phyloP scores from a whole-genome alignment of 208 protist genomes.

The Herpetomonas samuelpessoai region DNA sequence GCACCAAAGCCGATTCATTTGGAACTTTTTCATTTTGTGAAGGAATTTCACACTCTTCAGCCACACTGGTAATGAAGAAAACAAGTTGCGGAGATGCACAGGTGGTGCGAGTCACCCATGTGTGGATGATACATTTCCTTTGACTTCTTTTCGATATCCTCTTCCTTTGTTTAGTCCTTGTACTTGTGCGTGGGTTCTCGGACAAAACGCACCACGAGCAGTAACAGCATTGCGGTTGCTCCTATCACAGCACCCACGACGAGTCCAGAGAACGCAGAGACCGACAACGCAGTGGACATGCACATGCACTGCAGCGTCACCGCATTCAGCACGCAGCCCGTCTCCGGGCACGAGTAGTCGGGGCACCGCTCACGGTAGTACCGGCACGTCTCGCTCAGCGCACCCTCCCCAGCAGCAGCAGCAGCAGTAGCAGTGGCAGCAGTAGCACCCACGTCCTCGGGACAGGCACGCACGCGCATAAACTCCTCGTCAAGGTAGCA shows the following conservation, averaged over 20 bases:
- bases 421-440: conserved; percentile 12
- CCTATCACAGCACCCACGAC: too few relatives aligned
- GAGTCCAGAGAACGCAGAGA: background rate
- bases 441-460: conserved; percentile 1
- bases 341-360: conserved; percentile 16
- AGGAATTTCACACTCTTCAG: too few relatives aligned
- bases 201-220: background rate
- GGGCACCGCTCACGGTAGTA: conserved; percentile 23
- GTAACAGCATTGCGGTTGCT: background rate
- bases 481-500: conserved; percentile 15
- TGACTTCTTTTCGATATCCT: too few relatives aligned
- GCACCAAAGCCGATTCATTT: too few relatives aligned
- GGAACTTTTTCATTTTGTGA: too few relatives aligned
- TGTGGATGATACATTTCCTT: too few relatives aligned
- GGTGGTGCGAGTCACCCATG: too few relatives aligned
- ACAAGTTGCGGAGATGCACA: too few relatives aligned
- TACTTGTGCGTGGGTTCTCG: background rate
- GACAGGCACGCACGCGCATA: conserved; percentile 16
- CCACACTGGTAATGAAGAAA: too few relatives aligned
- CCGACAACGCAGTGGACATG: background rate
- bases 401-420: background rate
- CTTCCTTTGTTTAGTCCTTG: background rate
- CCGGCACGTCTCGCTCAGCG: conserved; percentile 12
- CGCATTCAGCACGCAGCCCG: conserved; percentile 17
- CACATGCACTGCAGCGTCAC: conserved; percentile 24